phyloP scores from a whole-genome alignment of 2,329 filamentous ascomycete species.

The Fusarium tanahbumbuense region DNA sequence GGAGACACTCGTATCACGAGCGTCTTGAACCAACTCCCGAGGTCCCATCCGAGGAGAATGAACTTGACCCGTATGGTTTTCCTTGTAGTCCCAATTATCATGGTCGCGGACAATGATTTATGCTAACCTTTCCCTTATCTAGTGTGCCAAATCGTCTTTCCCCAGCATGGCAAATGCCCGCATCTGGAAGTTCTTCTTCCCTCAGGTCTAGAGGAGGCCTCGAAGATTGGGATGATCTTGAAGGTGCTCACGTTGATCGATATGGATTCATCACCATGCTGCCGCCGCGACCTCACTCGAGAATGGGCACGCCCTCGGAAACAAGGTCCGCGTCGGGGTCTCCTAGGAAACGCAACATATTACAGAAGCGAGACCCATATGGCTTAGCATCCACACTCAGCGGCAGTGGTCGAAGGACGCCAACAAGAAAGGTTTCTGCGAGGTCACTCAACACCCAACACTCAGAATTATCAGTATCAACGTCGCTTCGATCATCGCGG shows the following conservation, averaged over 20 bases:
- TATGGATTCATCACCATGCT: slow-evolving; percentile 73
- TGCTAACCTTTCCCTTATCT: slow-evolving; percentile 46
- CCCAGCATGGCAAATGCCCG: slow-evolving; percentile 52
- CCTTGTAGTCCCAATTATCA: slow-evolving; percentile 53
- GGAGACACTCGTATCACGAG: slow-evolving; percentile 60
- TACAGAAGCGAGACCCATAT: slow-evolving; percentile 53
- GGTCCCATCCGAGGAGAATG: slow-evolving; percentile 63
- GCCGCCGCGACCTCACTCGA: slow-evolving; percentile 57
- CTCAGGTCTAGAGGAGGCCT: slow-evolving; percentile 64
- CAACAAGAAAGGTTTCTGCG: slow-evolving; percentile 67
- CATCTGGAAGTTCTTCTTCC: slow-evolving; percentile 59
- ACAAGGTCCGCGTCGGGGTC: slow-evolving; percentile 57
- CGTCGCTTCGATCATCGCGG: slow-evolving; percentile 65
- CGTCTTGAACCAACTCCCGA: slow-evolving; percentile 62
- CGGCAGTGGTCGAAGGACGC: slow-evolving; percentile 55
- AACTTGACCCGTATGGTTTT: slow-evolving; percentile 69
- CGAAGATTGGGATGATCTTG: slow-evolving; percentile 75
- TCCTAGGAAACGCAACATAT: slow-evolving; percentile 58
- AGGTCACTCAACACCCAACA: slow-evolving; percentile 69
- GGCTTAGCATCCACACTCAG: slow-evolving; percentile 56
- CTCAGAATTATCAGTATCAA: slow-evolving; percentile 61
- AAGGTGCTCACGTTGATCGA: slow-evolving; percentile 71
- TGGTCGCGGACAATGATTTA: slow-evolving; percentile 40
- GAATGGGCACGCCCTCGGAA: slow-evolving; percentile 56
- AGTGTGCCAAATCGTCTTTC: slow-evolving; percentile 49